Conservation (phyloP, 2,329 filamentous ascomycete genomes). For the Ploettnerulaceae sp. region DNA sequence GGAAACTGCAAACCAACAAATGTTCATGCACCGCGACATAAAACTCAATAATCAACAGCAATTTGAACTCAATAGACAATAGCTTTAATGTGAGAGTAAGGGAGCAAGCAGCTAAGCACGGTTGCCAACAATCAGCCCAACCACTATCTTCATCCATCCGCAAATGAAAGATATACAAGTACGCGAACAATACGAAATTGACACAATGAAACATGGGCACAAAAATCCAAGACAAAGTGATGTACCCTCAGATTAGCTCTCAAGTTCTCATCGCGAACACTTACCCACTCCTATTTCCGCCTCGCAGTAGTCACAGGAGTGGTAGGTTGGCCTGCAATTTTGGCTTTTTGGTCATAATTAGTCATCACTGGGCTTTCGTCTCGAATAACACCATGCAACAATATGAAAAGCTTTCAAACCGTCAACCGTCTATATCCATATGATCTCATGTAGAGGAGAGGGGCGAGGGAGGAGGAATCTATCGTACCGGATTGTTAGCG, state of each 20-base stretch:
- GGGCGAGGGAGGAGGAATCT: conserved; percentile 1
- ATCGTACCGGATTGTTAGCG: background rate
- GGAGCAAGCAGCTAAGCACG: too few species aligned
- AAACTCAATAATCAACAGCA: too few species aligned
- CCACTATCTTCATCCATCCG: too few species aligned
- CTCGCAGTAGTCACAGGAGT: conserved; percentile 5
- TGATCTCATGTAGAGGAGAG: background rate
- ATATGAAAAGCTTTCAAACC: background rate
- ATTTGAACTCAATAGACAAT: too few species aligned
- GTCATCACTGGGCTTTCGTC: conserved; percentile 35
- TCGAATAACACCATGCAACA: background rate
- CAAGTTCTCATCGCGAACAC: conserved; percentile 37
- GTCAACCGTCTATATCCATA: background rate
- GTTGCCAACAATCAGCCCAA: too few species aligned
- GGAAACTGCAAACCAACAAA: too few species aligned
- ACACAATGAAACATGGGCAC: background rate
- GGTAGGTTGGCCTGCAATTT: conserved; percentile 37
- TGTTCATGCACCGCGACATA: too few species aligned
- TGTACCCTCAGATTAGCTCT: conserved; percentile 38
- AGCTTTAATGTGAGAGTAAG: too few species aligned
- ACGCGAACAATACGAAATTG: too few species aligned
- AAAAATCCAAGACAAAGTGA: conserved; percentile 12
- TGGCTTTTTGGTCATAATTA: conserved; percentile 36
- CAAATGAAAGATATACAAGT: background rate
- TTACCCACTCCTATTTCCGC: conserved; percentile 21